Conservation (phyloP, 495 filamentous ascomycete genomes). For the Platismatia glauca region DNA sequence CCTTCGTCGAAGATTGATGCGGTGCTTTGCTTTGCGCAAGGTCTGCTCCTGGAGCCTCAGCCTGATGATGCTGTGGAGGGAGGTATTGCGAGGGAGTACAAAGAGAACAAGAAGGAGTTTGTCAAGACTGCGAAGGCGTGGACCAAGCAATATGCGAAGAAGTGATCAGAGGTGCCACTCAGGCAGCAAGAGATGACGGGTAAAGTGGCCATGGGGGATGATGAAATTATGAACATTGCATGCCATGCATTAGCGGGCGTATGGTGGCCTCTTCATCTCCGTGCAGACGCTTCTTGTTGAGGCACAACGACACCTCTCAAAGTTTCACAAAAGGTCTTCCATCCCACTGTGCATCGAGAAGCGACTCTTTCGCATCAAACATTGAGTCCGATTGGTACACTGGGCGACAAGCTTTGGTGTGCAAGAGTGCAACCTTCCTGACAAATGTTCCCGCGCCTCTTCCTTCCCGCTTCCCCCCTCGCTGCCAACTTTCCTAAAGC, state of each 20-base stretch:
- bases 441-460: too few species aligned
- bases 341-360: neutral
- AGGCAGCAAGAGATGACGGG: neutral
- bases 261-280: neutral
- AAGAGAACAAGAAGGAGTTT: slow-evolving; percentile 61
- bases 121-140: slow-evolving; percentile 78
- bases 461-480: too few species aligned
- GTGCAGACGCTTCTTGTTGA: neutral
- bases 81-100: slow-evolving; percentile 77
- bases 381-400: too few species aligned
- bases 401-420: neutral
- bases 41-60: slow-evolving; percentile 76
- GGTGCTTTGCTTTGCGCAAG: slow-evolving; percentile 71
- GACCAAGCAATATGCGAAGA: slow-evolving; percentile 65
- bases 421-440: neutral
- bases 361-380: neutral
- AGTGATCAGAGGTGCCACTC: slow-evolving; percentile 2
- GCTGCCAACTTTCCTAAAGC: too few species aligned
- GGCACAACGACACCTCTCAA: neutral
- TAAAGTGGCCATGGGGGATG: neutral
- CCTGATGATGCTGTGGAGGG: slow-evolving; percentile 90
- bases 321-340: neutral
- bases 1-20: slow-evolving; percentile 66
- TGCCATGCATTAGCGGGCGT: slow-evolving; percentile 4
- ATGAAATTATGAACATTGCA: slow-evolving; percentile 2